A percentile compares a stretch with the other conserved stretches of the same genome.
These are phyloP conservation scores for Aspergillus tubingensis DNA, from an alignment of 2,329 filamentous ascomycete species.

Conservation along the genomic window DNA sequence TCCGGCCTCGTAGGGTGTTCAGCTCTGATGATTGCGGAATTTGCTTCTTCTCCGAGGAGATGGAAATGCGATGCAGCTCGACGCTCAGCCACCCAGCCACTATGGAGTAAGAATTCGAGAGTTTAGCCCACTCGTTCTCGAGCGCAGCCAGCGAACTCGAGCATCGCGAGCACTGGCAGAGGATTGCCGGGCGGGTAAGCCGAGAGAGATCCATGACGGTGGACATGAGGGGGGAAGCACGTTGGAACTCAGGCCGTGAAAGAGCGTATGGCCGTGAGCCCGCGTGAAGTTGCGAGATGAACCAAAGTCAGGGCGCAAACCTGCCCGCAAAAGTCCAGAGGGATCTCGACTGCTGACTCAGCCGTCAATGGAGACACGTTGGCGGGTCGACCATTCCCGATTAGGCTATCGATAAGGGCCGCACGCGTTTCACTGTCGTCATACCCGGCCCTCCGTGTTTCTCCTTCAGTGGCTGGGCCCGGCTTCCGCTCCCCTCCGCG, in stretches of 20 bases:
- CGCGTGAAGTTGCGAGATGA: constrained; percentile 15
- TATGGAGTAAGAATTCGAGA: constrained; percentile 41
- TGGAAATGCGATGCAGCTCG: constrained; percentile 39
- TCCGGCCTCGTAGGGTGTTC: constrained; percentile 36
- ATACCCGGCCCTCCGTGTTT: constrained; percentile 3
- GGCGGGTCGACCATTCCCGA: constrained; percentile 20
- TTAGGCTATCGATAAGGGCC: constrained; percentile 26
- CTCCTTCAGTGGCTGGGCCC: background rate
- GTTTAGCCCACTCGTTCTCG: constrained; percentile 44
- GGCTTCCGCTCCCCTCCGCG: background rate
- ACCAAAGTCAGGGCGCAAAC: constrained; percentile 16
- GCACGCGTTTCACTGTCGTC: constrained; percentile 14
- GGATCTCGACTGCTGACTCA: constrained; percentile 35
- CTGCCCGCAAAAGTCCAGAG: constrained; percentile 24
- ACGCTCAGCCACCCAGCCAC: constrained; percentile 42
- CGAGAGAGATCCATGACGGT: constrained; percentile 38
- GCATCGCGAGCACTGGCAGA: constrained; percentile 41
- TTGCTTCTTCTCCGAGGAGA: constrained; percentile 39
- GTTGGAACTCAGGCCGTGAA: constrained; percentile 5
- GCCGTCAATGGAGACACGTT: constrained; percentile 21
- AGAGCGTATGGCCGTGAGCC: constrained; percentile 5
- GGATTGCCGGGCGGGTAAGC: constrained; percentile 40
- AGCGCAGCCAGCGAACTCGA: constrained; percentile 45
- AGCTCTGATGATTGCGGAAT: constrained; percentile 41
- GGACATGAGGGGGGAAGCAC: background rate